Percentiles rank a stretch among this genome's conserved stretches.
phyloP scores from a whole-genome alignment of 495 filamentous ascomycete species.

The Cercophora newfieldiana region DNA sequence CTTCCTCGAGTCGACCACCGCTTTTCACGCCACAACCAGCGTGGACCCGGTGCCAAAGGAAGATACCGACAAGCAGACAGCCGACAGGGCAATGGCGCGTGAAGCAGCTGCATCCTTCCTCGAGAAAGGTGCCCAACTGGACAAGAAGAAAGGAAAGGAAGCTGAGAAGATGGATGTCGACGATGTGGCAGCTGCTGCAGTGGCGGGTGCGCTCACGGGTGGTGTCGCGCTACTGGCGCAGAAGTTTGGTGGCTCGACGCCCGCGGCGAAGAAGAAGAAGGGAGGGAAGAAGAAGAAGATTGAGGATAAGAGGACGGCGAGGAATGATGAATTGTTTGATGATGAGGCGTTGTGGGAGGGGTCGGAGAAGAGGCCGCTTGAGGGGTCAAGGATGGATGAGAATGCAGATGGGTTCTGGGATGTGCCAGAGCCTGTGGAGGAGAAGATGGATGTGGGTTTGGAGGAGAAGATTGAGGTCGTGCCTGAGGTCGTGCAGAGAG shows the following conservation, averaged over 20 bases:
- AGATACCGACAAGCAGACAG: background rate
- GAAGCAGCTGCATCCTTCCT: conserved; percentile 19
- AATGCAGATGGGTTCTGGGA: conserved; percentile 20
- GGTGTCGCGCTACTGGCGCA: conserved; percentile 30
- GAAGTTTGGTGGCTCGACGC: conserved; percentile 32
- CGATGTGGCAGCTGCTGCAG: conserved; percentile 21
- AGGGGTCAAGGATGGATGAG: conserved; percentile 22
- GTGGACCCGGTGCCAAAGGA: background rate
- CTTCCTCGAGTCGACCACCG: background rate
- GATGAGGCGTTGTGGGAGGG: conserved; percentile 55
- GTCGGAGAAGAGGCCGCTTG: conserved; percentile 45
- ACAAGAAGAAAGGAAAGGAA: conserved; percentile 11
- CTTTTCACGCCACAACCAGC: background rate
- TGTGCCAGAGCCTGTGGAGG: conserved; percentile 9
- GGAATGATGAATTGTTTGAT: conserved; percentile 46
- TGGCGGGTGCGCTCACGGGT: conserved; percentile 25
- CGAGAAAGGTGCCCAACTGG: background rate
- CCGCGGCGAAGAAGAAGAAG: conserved; percentile 7
- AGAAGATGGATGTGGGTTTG: background rate
- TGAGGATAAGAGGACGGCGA: conserved; percentile 33
- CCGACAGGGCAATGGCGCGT: conserved; percentile 5
- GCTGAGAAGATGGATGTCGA: conserved; percentile 11
- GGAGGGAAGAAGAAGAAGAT: conserved; percentile 2
- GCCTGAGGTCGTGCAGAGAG: too few relatives aligned
- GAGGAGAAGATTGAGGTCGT: background rate